Conservation (phyloP, 2,329 filamentous ascomycete species). For the Ceratocystis smalleyi region DNA sequence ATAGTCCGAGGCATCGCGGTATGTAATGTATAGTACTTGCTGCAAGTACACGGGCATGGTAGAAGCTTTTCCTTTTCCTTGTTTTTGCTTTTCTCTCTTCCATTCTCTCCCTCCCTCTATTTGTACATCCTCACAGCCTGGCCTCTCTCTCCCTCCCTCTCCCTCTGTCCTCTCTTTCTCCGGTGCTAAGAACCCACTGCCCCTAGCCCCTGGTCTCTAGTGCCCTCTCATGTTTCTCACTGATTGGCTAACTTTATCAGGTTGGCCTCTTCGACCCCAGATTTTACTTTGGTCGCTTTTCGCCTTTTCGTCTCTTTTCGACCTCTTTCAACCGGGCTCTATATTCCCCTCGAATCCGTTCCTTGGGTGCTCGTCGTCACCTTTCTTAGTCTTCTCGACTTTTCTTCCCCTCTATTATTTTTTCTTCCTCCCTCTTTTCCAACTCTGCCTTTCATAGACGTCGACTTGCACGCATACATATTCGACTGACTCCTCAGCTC, state of each 20-base stretch:
- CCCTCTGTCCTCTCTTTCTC: neutral
- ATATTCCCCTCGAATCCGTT: constrained; percentile 8
- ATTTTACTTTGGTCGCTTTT: constrained; percentile 14
- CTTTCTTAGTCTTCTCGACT: neutral
- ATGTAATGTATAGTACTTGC: constrained; percentile 1
- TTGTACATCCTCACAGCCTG: no score
- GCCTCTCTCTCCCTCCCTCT: no score
- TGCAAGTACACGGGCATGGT: neutral
- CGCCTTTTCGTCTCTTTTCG: constrained; percentile 4
- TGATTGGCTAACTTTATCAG: neutral
- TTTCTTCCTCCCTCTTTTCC: neutral
- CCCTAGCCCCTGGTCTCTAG: neutral
- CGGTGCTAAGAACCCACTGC: neutral
- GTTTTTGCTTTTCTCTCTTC: neutral
- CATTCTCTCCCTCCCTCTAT: neutral
- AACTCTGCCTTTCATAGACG: neutral
- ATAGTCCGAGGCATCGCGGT: neutral
- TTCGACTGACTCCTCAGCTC: neutral
- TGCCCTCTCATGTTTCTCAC: neutral
- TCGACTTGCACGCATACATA: neutral
- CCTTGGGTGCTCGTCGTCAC: neutral
- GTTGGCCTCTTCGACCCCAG: constrained; percentile 9
- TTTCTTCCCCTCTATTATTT: neutral
- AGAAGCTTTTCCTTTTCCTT: neutral
- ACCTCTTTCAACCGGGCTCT: neutral